Conservation (phyloP, 768 basidiomycete genomes). For the Tulasnella sp. region DNA sequence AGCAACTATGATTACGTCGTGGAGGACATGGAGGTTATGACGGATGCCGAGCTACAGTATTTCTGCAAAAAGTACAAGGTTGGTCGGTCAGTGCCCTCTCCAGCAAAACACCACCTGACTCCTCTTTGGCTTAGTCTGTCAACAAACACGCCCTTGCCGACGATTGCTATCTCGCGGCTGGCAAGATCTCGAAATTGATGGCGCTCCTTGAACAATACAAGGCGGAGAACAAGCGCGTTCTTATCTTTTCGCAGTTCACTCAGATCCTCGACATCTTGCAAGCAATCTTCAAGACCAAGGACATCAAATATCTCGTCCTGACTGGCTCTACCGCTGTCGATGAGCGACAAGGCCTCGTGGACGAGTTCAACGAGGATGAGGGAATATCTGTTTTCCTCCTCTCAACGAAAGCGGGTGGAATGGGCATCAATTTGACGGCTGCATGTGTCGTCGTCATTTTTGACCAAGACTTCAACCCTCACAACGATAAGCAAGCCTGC, state of each 20-base stretch:
- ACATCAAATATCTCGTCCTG: conserved; percentile 69
- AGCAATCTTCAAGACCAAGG: conserved; percentile 62
- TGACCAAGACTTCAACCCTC: conserved; percentile 97
- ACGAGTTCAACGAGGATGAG: conserved; percentile 84
- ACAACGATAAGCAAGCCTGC: conserved; percentile 96
- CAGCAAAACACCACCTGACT: not conserved
- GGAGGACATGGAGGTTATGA: conserved; percentile 97
- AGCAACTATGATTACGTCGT: conserved; percentile 77
- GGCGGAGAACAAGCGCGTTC: conserved; percentile 63
- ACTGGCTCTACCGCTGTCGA: conserved; percentile 94
- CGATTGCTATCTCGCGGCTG: conserved; percentile 73
- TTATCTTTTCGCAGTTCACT: conserved; percentile 98
- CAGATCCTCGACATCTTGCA: conserved; percentile 92
- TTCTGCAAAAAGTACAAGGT: conserved; percentile 87
- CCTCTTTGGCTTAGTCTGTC: conserved; percentile 35
- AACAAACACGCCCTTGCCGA: conserved; percentile 62
- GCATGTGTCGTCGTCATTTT: conserved; percentile 95
- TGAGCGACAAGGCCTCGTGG: conserved; percentile 85
- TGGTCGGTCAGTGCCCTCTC: conserved; percentile 23
- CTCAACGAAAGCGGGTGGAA: conserved; percentile 88
- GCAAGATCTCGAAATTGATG: conserved; percentile 72
- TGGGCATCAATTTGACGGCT: conserved; percentile 95
- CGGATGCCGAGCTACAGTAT: conserved; percentile 86
- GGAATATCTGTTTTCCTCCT: conserved; percentile 82
- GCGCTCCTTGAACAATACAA: conserved; percentile 61